Evolutionary conservation across 2,329 filamentous ascomycete species (phyloP).

Genomic region (Plectosphaerella sp.): DNA sequence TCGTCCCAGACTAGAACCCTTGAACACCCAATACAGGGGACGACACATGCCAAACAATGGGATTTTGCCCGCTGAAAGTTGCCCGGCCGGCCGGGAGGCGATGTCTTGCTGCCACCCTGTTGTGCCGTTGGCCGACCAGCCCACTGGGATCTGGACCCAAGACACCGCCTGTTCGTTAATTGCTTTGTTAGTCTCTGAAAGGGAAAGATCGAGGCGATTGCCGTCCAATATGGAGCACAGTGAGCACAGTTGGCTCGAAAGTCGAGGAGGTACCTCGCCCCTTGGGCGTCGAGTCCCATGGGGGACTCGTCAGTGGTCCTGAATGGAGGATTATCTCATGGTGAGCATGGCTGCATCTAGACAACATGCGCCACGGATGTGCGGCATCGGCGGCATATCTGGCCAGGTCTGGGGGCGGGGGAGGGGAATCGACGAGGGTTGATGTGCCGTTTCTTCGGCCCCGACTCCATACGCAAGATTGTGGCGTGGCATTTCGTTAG

Average conservation of each 20-base stretch:
- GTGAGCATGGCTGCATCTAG: neutral
- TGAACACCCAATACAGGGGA: too few relatives aligned
- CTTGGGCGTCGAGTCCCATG: neutral
- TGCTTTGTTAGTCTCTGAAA: neutral
- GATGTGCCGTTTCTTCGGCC: too few relatives aligned
- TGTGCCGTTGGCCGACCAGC: neutral
- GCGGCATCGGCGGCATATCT: neutral
- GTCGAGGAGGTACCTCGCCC: neutral
- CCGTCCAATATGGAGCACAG: constrained; percentile 1
- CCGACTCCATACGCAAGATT: too few relatives aligned
- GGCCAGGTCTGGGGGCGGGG: too few relatives aligned
- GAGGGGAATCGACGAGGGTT: too few relatives aligned
- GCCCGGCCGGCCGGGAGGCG: too few relatives aligned
- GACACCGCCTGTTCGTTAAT: neutral
- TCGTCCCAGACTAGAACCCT: too few relatives aligned
- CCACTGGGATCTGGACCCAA: neutral
- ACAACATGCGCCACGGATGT: neutral
- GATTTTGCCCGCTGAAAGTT: too few relatives aligned
- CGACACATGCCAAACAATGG: too few relatives aligned
- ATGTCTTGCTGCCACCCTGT: too few relatives aligned
- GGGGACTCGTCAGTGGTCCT: neutral
- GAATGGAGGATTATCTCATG: neutral
- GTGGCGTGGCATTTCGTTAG: too few relatives aligned
- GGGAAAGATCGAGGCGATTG: neutral
- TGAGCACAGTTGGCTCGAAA: constrained; percentile 1